Base-by-base conservation (phyloP, 2,329 filamentous ascomycete genomes). In the Verticillium longisporum region DNA sequence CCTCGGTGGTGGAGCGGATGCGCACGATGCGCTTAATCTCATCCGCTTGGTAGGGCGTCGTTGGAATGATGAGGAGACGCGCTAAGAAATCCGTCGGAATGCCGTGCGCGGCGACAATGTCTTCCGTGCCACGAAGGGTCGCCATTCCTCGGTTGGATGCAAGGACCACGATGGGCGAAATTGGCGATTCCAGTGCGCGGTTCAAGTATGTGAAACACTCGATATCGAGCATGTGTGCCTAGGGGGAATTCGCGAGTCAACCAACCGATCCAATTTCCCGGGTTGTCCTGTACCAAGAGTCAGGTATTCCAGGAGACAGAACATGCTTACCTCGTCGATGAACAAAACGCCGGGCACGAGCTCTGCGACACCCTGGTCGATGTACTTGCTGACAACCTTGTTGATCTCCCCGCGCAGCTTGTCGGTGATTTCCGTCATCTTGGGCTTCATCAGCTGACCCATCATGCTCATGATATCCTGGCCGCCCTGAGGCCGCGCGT, bases 391-490 rank as follows among this genome's bases (percentile, higher is more conserved):
- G 67, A 99, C 95, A 34, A 99, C 94, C 80, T 98, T 98, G 85
- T 99, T 97, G 80, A 99, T 98, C 79, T 99, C 95, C 61, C 86
- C 82, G 63, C 95, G 87, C 71, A 99, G 80, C 81, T 99, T 99
- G 77, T 99, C 95, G 34, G 95, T 99, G 71, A 99, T 98, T 75
- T 99, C 95, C 6, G 95, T 99, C 88, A 97, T 97, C 81, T 96
- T 96, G 64, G 95, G 95, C 84, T 98, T 98, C 92, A 98, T 97
- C 71, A 99, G 80, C 77, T 99, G 95, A 70, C 95, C 95, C 94
- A 99, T 98, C 95, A 99, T 98, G 80, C 93, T 97, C 93, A 99
- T 98, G 67, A 99, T 96, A 75, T 99, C 95, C 81, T 99, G 95
- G 55, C 95, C 95, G 59, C 95, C 95, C 79, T 98, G 92, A 4